Conservation (phyloP, 129 eudicot genomes). For the Chrysanthemum seticuspe region DNA sequence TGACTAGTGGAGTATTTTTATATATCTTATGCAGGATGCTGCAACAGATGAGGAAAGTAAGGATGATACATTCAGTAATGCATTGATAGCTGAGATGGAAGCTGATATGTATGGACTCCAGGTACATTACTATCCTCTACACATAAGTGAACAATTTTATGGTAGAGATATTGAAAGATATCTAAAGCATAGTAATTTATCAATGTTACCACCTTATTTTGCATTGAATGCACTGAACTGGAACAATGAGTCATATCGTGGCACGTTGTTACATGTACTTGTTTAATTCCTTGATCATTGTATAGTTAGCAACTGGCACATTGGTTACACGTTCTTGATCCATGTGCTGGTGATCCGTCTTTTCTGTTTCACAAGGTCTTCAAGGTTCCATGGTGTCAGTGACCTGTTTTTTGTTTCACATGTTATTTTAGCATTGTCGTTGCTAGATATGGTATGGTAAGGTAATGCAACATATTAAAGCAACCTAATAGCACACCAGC, state of each 20-base stretch:
- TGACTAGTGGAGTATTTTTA: conserved; percentile 14
- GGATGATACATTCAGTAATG: conserved; percentile 53
- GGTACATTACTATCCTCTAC: conserved; percentile 33
- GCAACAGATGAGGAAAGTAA: conserved; percentile 38
- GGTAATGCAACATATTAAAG: conserved; percentile 22
- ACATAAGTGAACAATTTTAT: neutral
- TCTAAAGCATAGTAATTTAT: neutral
- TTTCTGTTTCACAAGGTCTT: neutral
- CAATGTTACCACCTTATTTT: neutral
- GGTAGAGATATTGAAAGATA: neutral
- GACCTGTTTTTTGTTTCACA: conserved; percentile 7
- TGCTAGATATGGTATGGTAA: conserved; percentile 9
- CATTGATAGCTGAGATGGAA: conserved; percentile 86
- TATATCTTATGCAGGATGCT: conserved; percentile 52
- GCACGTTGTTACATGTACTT: conserved; percentile 14
- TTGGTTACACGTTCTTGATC: too few species aligned
- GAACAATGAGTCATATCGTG: conserved; percentile 1
- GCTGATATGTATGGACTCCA: conserved; percentile 78
- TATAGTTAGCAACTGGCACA: neutral
- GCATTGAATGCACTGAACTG: neutral
- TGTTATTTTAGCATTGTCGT: conserved; percentile 11
- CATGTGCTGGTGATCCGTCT: too few species aligned
- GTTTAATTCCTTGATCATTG: neutral
- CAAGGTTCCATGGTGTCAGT: conserved; percentile 1
- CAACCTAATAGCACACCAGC: neutral